A percentile compares a stretch with the other conserved stretches of the same genome.
Evolutionary conservation across 495 filamentous ascomycete genomes (phyloP).

Genomic region (Elaphomyces granulatus): DNA sequence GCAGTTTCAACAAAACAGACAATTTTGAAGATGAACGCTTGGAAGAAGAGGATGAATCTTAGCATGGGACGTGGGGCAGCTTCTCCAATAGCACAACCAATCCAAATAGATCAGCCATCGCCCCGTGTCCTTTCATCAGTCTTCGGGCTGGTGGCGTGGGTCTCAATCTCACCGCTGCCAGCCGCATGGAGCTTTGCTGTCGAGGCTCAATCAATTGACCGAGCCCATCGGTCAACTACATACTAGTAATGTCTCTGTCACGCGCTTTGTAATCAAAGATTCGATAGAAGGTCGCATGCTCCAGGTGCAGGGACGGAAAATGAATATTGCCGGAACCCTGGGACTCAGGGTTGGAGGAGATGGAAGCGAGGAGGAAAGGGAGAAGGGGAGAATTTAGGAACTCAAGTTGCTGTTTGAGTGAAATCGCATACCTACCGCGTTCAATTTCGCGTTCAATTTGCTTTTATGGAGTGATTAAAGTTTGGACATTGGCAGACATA

Average conservation of each 20-base stretch:
- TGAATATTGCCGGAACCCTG: constrained; percentile 66
- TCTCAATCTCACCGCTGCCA: constrained; percentile 78
- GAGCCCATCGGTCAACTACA: constrained; percentile 89
- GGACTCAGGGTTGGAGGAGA: constrained; percentile 54
- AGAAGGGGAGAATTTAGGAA: constrained; percentile 79
- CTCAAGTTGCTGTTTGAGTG: constrained; percentile 80
- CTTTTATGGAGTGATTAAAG: no score
- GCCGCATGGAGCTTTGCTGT: constrained; percentile 90
- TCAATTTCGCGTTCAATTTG: no score
- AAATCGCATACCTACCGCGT: no score
- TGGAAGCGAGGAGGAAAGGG: constrained; percentile 83
- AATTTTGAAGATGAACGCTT: no score
- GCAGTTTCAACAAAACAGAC: constrained; percentile 45
- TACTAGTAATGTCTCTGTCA: constrained; percentile 74
- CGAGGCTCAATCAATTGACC: constrained; percentile 94
- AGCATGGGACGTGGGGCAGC: constrained; percentile 12
- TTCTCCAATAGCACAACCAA: constrained; percentile 2
- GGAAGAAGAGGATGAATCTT: constrained; percentile 23
- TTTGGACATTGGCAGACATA: no score
- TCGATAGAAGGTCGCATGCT: constrained; percentile 94
- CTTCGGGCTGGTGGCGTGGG: constrained; percentile 88
- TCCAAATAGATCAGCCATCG: constrained; percentile 18
- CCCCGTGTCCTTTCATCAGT: constrained; percentile 58
- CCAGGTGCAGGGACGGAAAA: constrained; percentile 87
- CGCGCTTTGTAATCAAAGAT: constrained; percentile 72